These are phyloP conservation scores for Sistotremastrum niveocremeum DNA, from an alignment of 768 basidiomycete species.

Conservation along the genomic window DNA sequence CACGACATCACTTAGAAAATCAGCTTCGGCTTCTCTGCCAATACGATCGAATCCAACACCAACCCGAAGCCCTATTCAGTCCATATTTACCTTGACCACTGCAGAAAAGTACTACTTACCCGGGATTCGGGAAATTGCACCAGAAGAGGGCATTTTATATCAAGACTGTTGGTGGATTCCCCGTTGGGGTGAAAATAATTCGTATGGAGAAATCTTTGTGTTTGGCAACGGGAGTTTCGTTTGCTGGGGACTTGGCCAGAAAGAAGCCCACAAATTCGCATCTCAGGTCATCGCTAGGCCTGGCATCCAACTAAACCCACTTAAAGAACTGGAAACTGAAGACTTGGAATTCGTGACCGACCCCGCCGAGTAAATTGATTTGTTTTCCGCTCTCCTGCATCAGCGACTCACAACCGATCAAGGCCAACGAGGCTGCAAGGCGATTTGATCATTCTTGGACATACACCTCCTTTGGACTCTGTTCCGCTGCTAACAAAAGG, in stretches of 20 bases:
- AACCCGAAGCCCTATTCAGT: constrained; percentile 65
- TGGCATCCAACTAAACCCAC: constrained; percentile 46
- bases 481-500: constrained; percentile 21
- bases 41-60: constrained; percentile 80
- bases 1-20: constrained; percentile 64
- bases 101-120: constrained; percentile 70
- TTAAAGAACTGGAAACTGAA: constrained; percentile 68
- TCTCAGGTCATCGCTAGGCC: constrained; percentile 38
- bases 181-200: constrained; percentile 41
- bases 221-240: constrained; percentile 84
- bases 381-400: not conserved
- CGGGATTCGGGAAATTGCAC: constrained; percentile 42
- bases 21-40: constrained; percentile 74
- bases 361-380: constrained; percentile 58
- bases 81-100: constrained; percentile 76
- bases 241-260: constrained; percentile 77
- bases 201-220: constrained; percentile 74
- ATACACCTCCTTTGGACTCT: constrained; percentile 35
- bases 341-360: constrained; percentile 90
- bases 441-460: constrained; percentile 82
- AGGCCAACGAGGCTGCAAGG: constrained; percentile 84
- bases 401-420: constrained; percentile 1
- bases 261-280: constrained; percentile 57
- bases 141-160: constrained; percentile 36
- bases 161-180: constrained; percentile 78